These are phyloP conservation scores for Geotrichum citri-aurantii DNA, from an alignment of 1,139 yeast genomes.

Conservation along the genomic window DNA sequence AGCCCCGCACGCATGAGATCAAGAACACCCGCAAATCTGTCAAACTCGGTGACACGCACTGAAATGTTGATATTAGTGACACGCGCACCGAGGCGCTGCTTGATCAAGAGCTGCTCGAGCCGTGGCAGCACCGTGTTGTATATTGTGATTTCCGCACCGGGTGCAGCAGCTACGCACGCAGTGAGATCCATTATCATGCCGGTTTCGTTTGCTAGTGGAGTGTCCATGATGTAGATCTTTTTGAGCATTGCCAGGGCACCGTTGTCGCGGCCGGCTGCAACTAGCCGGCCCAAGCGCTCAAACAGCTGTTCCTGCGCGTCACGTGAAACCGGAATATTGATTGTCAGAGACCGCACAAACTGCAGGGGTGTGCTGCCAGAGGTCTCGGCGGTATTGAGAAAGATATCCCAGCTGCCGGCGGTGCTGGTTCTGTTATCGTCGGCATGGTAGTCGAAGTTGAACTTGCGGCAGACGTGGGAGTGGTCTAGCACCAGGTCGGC, in stretches of 20 bases:
- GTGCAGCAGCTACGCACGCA: neutral
- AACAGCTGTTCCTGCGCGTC: neutral
- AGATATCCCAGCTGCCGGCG: neutral
- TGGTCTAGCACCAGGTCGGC: neutral
- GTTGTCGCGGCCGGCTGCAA: neutral
- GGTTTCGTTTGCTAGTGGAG: neutral
- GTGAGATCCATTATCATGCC: neutral
- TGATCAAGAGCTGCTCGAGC: neutral
- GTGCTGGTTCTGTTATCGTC: neutral
- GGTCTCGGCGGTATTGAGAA: neutral
- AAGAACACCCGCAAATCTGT: neutral
- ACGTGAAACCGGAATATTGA: neutral
- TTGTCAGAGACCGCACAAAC: neutral
- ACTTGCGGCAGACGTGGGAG: neutral
- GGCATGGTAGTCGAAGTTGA: neutral
- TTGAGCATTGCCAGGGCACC: neutral
- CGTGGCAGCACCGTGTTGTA: constrained; percentile 1
- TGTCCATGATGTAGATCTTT: neutral
- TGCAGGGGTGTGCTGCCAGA: neutral
- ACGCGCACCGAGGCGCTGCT: neutral
- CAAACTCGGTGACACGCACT: neutral
- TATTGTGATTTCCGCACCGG: neutral
- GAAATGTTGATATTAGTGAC: neutral
- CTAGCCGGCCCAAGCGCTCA: neutral
- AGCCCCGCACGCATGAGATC: neutral